Base-by-base conservation (phyloP, 345 rosid genomes). In the Physaria fendleri region DNA sequence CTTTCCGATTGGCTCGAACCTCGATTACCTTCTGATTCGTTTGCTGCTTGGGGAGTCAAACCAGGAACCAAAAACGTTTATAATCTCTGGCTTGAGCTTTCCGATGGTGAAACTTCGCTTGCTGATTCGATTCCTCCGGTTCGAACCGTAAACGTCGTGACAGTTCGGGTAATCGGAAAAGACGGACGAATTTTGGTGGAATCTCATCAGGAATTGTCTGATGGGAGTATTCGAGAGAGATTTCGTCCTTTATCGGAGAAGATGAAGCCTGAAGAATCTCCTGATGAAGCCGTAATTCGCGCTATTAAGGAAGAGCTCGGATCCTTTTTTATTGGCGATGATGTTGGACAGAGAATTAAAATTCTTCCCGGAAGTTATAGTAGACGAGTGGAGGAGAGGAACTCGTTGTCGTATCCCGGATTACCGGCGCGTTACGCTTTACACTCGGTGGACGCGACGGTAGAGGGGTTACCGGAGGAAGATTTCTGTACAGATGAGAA, bases 61-160 rank as follows among this genome's bases (percentile, higher is more conserved):
- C 96, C 93, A 14, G 98, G 96, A 34, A 92, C 98, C 67, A 92
- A 92, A 75, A 92, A 92, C 75, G 81, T 92, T 54, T 93, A 92
- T 57, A 92, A 92, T 59, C 98, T 92, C 78, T 92, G 95, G 95
- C 87, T 92, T 5, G 96, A 92, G 60, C 80, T 92, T 28, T 73
- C 87, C 62, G 83, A 88, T 27, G 98, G 95, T 14, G 96, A 88
- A 62, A 81, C 83, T 29, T 72, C 73, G 8, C 87, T 92, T 27
- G 74, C 76, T 13, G 95, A 92, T 33, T 69, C 95, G 8, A 72
- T 49, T 23, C 96, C 93, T 5, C 96, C 96, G 8, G 58, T 88
- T 32, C 95, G 96, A 6, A 79, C 85, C 0, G 84, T 92, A 42
- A 82, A 75, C 62, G 96, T 88, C 37, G 93, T 82, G 3, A 63